Base-by-base conservation (phyloP, 75 land plant species). In the Cunninghamia lanceolata region DNA sequence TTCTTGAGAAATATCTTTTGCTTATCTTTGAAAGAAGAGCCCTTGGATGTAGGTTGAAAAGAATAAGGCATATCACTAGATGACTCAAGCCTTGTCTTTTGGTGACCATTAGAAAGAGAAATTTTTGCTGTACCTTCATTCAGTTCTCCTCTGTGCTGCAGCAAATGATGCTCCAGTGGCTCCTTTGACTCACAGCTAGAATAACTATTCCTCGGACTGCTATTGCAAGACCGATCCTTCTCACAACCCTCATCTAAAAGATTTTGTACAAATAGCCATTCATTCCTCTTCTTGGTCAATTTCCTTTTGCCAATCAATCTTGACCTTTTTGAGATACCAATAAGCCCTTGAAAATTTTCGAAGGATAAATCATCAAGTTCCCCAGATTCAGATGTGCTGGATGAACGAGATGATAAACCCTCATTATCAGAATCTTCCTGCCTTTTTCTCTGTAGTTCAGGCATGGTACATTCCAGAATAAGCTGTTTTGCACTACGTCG, bases 401-500 rank as follows among this genome's bases (percentile, higher is more conserved):
- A 89, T 16, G 77, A 42, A 47, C 56, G 71, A 17, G 90, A 89
- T 17, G 90, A 87, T 30, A 87, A 30, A 74, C 91, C 89, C 46
- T 90, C 91, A 74, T 66, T 81, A 40, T 86, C 90, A 70, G 56
- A 66, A 25, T 90, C 91, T 25, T 75, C 32, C 46, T 84, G 80
- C 35, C 82, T 79, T 43, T 86, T 89, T 50, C 79, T 30, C 45
- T 74, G 83, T 35, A 78, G 68, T 84, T 91, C 92, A 14, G 92
- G 92, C 19, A 84, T 87, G 4, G 92, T 84, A 78, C 85, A 91
- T 28, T 91, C 88, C 53, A 91, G 84, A 89, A 91, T 91, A 42
- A 87, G 91, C 74, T 90, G 92, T 84, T 91, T 91, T 45, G 91
- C 92, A 85, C 75, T 91, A 80, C 85, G 92, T 70, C 87, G 89